phyloP scores from a whole-genome alignment of 2,329 filamentous ascomycete genomes.

The Daldinia sp. region DNA sequence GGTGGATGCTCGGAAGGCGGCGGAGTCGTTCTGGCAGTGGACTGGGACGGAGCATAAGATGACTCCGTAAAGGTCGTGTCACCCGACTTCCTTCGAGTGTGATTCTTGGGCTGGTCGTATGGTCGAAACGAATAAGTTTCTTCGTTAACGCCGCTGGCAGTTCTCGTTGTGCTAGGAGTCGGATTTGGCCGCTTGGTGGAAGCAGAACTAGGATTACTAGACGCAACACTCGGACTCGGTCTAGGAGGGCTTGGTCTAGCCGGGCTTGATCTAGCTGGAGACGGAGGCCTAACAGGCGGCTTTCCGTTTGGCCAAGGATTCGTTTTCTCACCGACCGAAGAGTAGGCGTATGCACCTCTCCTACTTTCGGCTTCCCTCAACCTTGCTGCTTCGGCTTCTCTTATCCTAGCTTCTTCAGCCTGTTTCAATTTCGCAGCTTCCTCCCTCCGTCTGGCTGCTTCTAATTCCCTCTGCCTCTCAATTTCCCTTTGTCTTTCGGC shows the following conservation, averaged over 20 bases:
- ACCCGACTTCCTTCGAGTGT: slow-evolving; percentile 67
- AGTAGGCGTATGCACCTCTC: slow-evolving; percentile 67
- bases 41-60: slow-evolving; percentile 85
- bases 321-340: slow-evolving; percentile 71
- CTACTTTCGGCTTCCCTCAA: slow-evolving; percentile 27
- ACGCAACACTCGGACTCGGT: slow-evolving; percentile 37
- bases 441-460: not conserved
- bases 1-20: slow-evolving; percentile 79
- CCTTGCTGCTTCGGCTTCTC: slow-evolving; percentile 21
- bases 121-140: slow-evolving; percentile 78
- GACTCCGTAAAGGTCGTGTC: slow-evolving; percentile 82
- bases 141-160: slow-evolving; percentile 68
- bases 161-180: slow-evolving; percentile 52
- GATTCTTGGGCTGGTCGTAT: slow-evolving; percentile 73
- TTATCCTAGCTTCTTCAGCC: slow-evolving; percentile 35
- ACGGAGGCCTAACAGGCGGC: slow-evolving; percentile 49
- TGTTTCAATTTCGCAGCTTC: slow-evolving; percentile 7
- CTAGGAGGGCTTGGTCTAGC: slow-evolving; percentile 28
- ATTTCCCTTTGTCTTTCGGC: slow-evolving; percentile 16
- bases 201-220: slow-evolving; percentile 36
- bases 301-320: slow-evolving; percentile 74
- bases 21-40: slow-evolving; percentile 83
- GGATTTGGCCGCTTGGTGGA: slow-evolving; percentile 23
- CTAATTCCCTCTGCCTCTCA: slow-evolving; percentile 38
- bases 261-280: slow-evolving; percentile 18